Percentiles rank a stretch among this genome's conserved stretches.
phyloP scores from a whole-genome alignment of 768 basidiomycete genomes.

The Artomyces pyxidatus region DNA sequence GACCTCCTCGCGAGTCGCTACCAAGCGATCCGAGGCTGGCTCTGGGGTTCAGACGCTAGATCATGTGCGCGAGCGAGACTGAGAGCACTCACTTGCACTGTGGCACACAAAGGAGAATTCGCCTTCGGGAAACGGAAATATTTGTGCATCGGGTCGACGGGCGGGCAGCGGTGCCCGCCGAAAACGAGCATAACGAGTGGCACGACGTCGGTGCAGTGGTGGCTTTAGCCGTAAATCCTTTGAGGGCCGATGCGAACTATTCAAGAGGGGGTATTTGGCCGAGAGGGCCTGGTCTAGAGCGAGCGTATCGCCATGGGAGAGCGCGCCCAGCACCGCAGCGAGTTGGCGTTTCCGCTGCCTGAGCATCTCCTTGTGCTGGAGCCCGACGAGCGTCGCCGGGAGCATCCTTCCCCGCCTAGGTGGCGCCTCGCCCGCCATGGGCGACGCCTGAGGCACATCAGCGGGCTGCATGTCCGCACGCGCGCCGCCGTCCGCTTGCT shows the following conservation, averaged over 20 bases:
- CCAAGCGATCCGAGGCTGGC: conserved; percentile 64
- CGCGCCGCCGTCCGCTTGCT: conserved; percentile 24
- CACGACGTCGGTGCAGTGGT: no score
- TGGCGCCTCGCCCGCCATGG: not conserved
- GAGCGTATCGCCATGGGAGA: conserved; percentile 60
- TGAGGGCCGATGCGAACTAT: conserved; percentile 1
- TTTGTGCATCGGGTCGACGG: conserved; percentile 30
- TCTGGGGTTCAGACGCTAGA: conserved; percentile 13
- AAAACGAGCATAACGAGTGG: no score
- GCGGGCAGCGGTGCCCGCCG: conserved; percentile 44
- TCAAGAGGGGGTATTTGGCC: conserved; percentile 27
- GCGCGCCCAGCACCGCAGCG: conserved; percentile 56
- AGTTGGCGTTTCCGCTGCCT: conserved; percentile 63
- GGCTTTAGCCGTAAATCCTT: conserved; percentile 20
- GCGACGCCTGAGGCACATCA: not conserved
- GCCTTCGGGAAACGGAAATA: conserved; percentile 35
- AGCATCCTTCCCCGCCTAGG: conserved; percentile 40
- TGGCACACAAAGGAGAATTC: conserved; percentile 56
- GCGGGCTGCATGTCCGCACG: conserved; percentile 13
- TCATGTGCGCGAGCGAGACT: conserved; percentile 20
- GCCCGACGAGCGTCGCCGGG: conserved; percentile 54
- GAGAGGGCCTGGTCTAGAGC: conserved; percentile 75
- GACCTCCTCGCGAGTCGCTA: conserved; percentile 63
- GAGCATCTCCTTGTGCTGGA: conserved; percentile 71
- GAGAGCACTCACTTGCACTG: conserved; percentile 61